Conservation (phyloP, 306 rosid genomes). For the Vicia sativa region DNA sequence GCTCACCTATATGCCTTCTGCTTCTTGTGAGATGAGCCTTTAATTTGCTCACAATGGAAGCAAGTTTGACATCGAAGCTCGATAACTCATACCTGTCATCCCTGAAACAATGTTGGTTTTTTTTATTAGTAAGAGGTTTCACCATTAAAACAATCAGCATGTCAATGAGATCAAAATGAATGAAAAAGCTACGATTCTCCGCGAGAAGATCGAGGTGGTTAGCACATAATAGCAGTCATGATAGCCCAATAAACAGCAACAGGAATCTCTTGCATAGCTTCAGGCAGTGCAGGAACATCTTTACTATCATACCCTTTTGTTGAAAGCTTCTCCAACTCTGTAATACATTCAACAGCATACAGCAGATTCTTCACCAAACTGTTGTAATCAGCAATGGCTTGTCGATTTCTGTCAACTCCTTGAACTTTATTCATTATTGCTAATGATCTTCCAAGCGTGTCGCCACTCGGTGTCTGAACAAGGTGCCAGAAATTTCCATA, state of each 20-base stretch:
- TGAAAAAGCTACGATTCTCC: slow-evolving; percentile 39
- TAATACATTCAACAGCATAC: slow-evolving; percentile 54
- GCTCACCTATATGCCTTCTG: slow-evolving; percentile 41
- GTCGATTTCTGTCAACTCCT: slow-evolving; percentile 29
- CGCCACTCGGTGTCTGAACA: slow-evolving; percentile 33
- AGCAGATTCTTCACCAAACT: slow-evolving; percentile 36
- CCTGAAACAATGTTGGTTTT: slow-evolving; percentile 28
- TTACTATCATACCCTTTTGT: slow-evolving; percentile 42
- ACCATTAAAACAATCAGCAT: no score
- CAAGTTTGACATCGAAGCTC: slow-evolving; percentile 39
- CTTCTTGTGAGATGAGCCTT: slow-evolving; percentile 47
- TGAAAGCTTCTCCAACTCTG: slow-evolving; percentile 54
- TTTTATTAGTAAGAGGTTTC: no score
- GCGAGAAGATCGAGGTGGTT: slow-evolving; percentile 39
- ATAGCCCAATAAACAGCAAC: slow-evolving; percentile 50
- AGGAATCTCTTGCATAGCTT: slow-evolving; percentile 48
- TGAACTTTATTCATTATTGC: slow-evolving; percentile 43
- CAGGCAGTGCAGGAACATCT: slow-evolving; percentile 43
- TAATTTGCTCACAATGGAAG: slow-evolving; percentile 41
- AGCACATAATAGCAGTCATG: slow-evolving; percentile 45
- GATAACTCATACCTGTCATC: slow-evolving; percentile 39
- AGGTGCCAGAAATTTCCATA: slow-evolving; percentile 50
- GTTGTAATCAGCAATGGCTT: slow-evolving; percentile 40
- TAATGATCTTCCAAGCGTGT: slow-evolving; percentile 45
- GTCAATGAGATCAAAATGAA: no score